Evolutionary conservation across 1,139 yeast genomes (phyloP).

Genomic region (Scheffersomyces parashehatae): DNA sequence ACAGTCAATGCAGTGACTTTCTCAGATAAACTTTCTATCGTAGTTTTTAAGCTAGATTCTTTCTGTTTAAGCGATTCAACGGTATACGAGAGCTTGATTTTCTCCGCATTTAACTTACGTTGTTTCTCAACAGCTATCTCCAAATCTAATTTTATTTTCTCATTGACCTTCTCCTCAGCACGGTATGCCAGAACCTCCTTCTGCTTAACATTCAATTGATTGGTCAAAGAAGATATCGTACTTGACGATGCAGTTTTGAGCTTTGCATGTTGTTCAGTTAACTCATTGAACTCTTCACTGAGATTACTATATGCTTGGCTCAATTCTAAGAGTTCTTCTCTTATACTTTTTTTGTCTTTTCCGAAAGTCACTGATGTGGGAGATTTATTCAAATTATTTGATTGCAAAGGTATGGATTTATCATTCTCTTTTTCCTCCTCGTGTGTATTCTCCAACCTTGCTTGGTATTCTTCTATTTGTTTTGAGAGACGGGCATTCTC

Average conservation of each 20-base stretch:
- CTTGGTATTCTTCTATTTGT: slow-evolving; percentile 18
- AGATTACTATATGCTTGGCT: slow-evolving; percentile 14
- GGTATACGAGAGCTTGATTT: slow-evolving; percentile 43
- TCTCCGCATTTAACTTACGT: slow-evolving; percentile 50
- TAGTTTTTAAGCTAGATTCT: slow-evolving; percentile 32
- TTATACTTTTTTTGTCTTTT: neutral
- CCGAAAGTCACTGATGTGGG: neutral
- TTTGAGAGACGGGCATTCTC: slow-evolving; percentile 22
- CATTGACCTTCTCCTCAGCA: slow-evolving; percentile 24
- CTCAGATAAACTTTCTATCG: slow-evolving; percentile 33
- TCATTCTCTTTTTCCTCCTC: slow-evolving; percentile 2
- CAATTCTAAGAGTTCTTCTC: slow-evolving; percentile 10
- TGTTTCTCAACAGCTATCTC: slow-evolving; percentile 50
- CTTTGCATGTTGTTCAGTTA: slow-evolving; percentile 22
- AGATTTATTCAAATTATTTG: neutral
- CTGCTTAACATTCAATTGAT: slow-evolving; percentile 30
- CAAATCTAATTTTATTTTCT: slow-evolving; percentile 38
- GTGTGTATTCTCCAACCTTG: slow-evolving; percentile 34
- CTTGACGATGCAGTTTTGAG: slow-evolving; percentile 26
- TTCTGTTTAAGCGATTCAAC: slow-evolving; percentile 42
- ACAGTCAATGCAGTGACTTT: slow-evolving; percentile 26
- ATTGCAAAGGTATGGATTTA: neutral
- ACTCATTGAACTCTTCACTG: slow-evolving; percentile 22
- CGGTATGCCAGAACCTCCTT: slow-evolving; percentile 22
- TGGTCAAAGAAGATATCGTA: slow-evolving; percentile 28